These are phyloP conservation scores for Cyberlindnera suaveolens DNA, from an alignment of 805 yeast species.

Conservation along the genomic window DNA sequence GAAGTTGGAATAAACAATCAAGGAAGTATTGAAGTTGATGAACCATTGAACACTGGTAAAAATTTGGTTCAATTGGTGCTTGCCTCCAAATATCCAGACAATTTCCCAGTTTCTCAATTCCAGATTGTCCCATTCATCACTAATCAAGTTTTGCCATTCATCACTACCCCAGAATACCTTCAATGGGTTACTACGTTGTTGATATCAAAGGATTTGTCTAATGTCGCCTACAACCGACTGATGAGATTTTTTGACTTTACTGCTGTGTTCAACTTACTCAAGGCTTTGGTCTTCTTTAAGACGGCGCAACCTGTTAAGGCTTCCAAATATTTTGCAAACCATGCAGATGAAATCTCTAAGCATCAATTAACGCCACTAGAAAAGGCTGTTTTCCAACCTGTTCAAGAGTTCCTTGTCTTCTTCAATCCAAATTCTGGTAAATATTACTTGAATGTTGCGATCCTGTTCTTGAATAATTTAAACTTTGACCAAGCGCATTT, in stretches of 20 bases:
- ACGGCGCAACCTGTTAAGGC: constrained; percentile 25
- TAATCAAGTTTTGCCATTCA: constrained; percentile 12
- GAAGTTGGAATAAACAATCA: constrained; percentile 11
- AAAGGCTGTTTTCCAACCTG: constrained; percentile 14
- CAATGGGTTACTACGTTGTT: constrained; percentile 6
- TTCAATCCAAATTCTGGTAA: constrained; percentile 27
- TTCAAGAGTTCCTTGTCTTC: constrained; percentile 20
- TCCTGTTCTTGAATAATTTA: constrained; percentile 28
- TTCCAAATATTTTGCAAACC: constrained; percentile 24
- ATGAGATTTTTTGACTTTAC: constrained; percentile 11
- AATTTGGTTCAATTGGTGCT: constrained; percentile 11
- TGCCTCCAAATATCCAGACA: constrained; percentile 6
- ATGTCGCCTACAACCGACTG: constrained; percentile 13
- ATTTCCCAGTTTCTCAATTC: constrained; percentile 10
- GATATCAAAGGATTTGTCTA: constrained; percentile 7
- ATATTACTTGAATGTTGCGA: constrained; percentile 33
- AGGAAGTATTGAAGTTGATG: constrained; percentile 18
- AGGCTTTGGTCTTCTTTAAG: constrained; percentile 20
- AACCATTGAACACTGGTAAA: constrained; percentile 8
- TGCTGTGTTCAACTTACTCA: constrained; percentile 17
- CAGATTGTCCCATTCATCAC: constrained; percentile 11
- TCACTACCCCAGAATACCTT: constrained; percentile 15
- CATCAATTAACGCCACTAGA: constrained; percentile 20
- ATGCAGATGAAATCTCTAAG: constrained; percentile 24
- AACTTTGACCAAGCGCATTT: constrained; percentile 30